Percentiles rank a stretch among this genome's conserved stretches.
phyloP scores from a whole-genome alignment of 202 grass and related monocot genomes.

The Panicum hallii region DNA sequence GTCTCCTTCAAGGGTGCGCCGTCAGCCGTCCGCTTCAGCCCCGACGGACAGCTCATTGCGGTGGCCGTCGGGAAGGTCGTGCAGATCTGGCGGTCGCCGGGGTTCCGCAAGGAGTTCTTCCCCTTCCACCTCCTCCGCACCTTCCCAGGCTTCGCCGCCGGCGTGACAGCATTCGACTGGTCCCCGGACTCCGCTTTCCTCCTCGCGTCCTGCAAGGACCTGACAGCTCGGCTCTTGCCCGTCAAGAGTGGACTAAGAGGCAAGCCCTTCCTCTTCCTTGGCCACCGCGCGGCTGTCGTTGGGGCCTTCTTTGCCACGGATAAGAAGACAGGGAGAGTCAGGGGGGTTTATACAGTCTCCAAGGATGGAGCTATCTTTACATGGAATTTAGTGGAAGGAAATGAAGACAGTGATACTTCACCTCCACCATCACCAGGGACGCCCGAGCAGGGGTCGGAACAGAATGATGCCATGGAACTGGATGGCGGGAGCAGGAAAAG shows the following conservation, averaged over 20 bases:
- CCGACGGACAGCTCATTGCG: slow-evolving; percentile 76
- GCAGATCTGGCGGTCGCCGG: slow-evolving; percentile 91
- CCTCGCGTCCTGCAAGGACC: slow-evolving; percentile 87
- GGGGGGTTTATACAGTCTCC: slow-evolving; percentile 70
- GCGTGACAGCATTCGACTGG: slow-evolving; percentile 85
- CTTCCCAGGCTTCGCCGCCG: slow-evolving; percentile 68
- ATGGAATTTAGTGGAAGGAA: slow-evolving; percentile 71
- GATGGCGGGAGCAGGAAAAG: slow-evolving; percentile 60
- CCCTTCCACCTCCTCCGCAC: slow-evolving; percentile 90
- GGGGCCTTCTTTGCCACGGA: slow-evolving; percentile 77
- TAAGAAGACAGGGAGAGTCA: slow-evolving; percentile 68
- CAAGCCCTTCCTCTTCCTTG: slow-evolving; percentile 89
- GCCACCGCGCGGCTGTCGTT: slow-evolving; percentile 68
- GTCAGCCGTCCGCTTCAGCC: slow-evolving; percentile 76
- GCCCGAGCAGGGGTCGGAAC: slow-evolving; percentile 54
- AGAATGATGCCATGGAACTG: slow-evolving; percentile 49
- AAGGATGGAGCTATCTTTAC: slow-evolving; percentile 92
- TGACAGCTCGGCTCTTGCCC: slow-evolving; percentile 70
- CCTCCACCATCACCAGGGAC: slow-evolving; percentile 63
- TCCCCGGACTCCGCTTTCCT: slow-evolving; percentile 83
- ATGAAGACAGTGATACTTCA: slow-evolving; percentile 42
- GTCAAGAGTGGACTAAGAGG: slow-evolving; percentile 55
- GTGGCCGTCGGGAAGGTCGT: slow-evolving; percentile 82
- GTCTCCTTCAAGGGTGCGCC: slow-evolving; percentile 73
- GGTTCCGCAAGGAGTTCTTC: slow-evolving; percentile 90